A percentile compares a stretch with the other conserved stretches of the same genome.
Evolutionary conservation across 495 filamentous ascomycete species (phyloP).

Genomic region (Tuber borchii): DNA sequence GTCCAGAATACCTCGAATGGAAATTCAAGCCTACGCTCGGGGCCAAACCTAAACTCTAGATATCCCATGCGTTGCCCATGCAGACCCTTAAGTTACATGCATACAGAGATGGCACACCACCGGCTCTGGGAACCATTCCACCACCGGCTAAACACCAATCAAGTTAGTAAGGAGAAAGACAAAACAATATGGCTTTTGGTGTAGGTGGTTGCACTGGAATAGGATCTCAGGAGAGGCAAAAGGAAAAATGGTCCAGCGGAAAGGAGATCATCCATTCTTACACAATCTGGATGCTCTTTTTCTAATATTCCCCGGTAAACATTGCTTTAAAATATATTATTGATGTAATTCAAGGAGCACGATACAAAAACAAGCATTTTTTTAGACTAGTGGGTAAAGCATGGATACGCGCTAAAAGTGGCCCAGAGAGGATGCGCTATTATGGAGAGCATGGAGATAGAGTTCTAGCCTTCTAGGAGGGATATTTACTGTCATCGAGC

Average conservation of each 20-base stretch:
- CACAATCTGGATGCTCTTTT: background rate
- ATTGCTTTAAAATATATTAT: background rate
- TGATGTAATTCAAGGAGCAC: background rate
- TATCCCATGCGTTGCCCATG: too few relatives aligned
- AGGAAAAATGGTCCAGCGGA: background rate
- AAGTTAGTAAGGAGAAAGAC: background rate
- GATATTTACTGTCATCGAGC: background rate
- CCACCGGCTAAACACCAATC: background rate
- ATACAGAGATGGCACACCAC: too few relatives aligned
- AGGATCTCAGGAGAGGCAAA: background rate
- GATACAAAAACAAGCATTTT: background rate
- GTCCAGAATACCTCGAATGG: too few relatives aligned
- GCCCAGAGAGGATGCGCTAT: background rate
- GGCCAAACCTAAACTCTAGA: too few relatives aligned
- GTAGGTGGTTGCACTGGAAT: background rate
- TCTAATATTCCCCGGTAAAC: background rate
- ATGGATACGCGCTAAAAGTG: background rate
- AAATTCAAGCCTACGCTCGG: too few relatives aligned
- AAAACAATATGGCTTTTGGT: background rate
- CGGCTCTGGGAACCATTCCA: background rate
- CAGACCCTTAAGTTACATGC: too few relatives aligned
- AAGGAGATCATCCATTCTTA: background rate
- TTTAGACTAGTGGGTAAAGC: background rate
- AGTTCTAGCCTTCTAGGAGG: background rate
- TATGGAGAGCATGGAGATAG: background rate